A percentile compares a stretch with the other conserved stretches of the same genome.
These are phyloP conservation scores for Trichoderma guizhouense DNA, from an alignment of 2,329 filamentous ascomycete species.

Conservation along the genomic window DNA sequence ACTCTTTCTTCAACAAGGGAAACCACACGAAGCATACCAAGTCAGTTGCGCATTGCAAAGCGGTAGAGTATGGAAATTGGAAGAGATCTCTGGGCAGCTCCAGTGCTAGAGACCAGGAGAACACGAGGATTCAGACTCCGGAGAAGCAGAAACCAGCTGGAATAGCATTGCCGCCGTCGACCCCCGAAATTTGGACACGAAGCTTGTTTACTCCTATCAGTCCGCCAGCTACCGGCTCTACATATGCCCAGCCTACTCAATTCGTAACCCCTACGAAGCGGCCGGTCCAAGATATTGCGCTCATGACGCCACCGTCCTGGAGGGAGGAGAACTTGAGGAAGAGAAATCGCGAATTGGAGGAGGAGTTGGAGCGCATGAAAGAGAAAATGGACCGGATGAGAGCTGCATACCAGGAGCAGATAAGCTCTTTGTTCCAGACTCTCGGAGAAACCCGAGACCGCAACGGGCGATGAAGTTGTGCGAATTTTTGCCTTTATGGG, in stretches of 20 bases:
- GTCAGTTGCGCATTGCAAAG: neutral
- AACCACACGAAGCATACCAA: neutral
- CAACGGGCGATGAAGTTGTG: neutral
- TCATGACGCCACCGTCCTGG: neutral
- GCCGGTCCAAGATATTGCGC: neutral
- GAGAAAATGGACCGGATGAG: neutral
- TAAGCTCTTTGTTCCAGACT: neutral
- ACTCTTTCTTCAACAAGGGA: neutral
- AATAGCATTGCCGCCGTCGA: neutral
- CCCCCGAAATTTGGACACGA: neutral
- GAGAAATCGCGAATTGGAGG: constrained; percentile 15
- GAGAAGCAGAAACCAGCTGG: neutral
- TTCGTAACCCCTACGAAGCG: neutral
- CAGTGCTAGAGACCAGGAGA: neutral
- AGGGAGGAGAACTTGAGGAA: constrained; percentile 4
- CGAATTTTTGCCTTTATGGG: neutral
- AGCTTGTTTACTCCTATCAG: neutral
- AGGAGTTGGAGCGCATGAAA: neutral
- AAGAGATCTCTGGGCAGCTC: neutral
- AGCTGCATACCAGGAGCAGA: neutral
- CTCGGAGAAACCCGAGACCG: neutral
- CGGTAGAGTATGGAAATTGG: neutral
- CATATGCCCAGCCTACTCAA: neutral
- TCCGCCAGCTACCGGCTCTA: neutral
- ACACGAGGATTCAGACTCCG: neutral